Conservation (phyloP, 1,284 basidiomycete species). For the Gymnopus androsaceus region DNA sequence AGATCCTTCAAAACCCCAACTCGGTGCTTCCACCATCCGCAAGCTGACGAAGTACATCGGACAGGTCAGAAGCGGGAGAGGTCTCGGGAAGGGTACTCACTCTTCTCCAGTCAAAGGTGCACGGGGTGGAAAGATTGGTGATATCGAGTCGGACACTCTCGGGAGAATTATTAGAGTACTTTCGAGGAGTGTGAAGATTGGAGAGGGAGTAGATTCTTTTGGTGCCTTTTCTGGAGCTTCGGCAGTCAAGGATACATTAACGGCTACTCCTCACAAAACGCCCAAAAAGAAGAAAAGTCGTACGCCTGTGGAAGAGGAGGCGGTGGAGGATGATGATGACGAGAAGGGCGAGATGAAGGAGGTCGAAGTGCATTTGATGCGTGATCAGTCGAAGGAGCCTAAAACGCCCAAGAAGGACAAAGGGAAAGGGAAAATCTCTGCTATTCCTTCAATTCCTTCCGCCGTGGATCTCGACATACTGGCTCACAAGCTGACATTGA, state of each 20-base stretch:
- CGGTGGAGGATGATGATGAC: conserved; percentile 33
- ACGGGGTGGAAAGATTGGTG: conserved; percentile 46
- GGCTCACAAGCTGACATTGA: conserved; percentile 51
- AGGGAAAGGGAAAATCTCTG: conserved; percentile 5
- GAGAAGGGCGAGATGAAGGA: conserved; percentile 23
- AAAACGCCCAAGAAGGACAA: conserved; percentile 14
- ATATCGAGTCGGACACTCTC: conserved; percentile 64
- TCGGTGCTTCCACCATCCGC: conserved; percentile 60
- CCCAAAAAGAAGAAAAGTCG: conserved; percentile 36
- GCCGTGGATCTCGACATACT: conserved; percentile 56
- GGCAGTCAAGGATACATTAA: conserved; percentile 36
- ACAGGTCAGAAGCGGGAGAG: conserved; percentile 65
- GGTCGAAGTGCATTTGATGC: conserved; percentile 16
- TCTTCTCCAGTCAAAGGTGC: conserved; percentile 29
- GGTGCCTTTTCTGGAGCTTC: conserved; percentile 22
- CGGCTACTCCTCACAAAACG: conserved; percentile 40
- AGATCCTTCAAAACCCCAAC: conserved; percentile 58
- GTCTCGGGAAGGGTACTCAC: conserved; percentile 47
- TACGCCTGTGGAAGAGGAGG: conserved; percentile 22
- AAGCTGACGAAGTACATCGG: conserved; percentile 71
- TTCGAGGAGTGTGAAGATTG: conserved; percentile 72
- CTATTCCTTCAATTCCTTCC: conserved; percentile 30
- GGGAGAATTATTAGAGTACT: conserved; percentile 72
- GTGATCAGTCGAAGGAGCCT: conserved; percentile 22
- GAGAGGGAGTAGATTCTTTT: conserved; percentile 76